phyloP scores from a whole-genome alignment of 345 rosid species.

The Rhodamnia rubescens region DNA sequence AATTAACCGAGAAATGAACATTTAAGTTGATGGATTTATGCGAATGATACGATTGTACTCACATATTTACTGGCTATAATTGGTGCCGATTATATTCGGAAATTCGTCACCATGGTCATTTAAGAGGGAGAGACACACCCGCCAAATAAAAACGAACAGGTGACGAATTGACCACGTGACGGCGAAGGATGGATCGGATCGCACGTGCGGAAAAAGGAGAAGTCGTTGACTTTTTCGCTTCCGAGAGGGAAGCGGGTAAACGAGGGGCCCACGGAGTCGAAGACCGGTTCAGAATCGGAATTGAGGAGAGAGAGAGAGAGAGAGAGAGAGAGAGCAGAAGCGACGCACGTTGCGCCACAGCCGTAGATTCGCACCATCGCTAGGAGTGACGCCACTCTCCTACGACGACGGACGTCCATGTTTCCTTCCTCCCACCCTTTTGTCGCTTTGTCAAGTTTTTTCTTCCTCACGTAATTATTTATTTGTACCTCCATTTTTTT shows the following conservation, averaged over 20 bases:
- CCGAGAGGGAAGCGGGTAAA: too few species aligned
- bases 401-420: background rate
- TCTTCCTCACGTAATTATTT: background rate
- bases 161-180: background rate
- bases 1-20: background rate
- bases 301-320: too few species aligned
- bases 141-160: background rate
- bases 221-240: background rate
- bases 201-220: background rate
- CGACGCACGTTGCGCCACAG: background rate
- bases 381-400: background rate
- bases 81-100: background rate
- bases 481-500: background rate
- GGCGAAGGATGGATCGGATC: background rate
- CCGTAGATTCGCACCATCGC: background rate
- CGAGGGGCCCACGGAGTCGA: too few species aligned
- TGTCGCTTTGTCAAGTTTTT: background rate
- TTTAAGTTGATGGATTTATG: background rate
- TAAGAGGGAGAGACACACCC: background rate
- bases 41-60: background rate
- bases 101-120: background rate
- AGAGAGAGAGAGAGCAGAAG: too few species aligned
- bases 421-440: too few species aligned
- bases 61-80: background rate
- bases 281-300: too few species aligned